phyloP scores from a whole-genome alignment of 129 eudicot species.

The Chrysanthemum seticuspe region DNA sequence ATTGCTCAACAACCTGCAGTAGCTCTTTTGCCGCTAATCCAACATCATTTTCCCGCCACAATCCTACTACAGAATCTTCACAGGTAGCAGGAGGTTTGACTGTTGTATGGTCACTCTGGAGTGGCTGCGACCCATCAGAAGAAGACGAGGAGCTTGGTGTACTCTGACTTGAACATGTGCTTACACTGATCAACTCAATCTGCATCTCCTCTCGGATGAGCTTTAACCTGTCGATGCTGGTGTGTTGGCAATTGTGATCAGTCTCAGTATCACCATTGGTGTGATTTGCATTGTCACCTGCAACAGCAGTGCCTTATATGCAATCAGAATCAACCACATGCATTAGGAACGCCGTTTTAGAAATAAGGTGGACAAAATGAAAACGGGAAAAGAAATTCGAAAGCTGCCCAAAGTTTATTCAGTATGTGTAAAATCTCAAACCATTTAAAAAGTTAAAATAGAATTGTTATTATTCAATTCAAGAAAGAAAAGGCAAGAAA shows the following conservation, averaged over 20 bases:
- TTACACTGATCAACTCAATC: neutral
- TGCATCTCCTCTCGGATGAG: neutral
- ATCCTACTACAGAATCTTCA: neutral
- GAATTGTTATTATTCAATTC: too few species aligned
- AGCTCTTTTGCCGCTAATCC: conserved; percentile 10
- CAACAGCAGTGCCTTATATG: neutral
- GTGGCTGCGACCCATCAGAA: neutral
- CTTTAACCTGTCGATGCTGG: neutral
- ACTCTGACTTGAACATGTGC: neutral
- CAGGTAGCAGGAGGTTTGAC: neutral
- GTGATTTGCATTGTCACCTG: conserved; percentile 8
- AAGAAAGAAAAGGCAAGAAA: too few species aligned
- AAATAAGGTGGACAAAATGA: too few species aligned
- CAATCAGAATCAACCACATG: neutral
- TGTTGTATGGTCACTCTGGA: neutral
- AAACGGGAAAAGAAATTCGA: too few species aligned
- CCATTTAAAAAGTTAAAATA: too few species aligned
- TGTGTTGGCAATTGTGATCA: neutral
- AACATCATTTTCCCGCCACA: neutral
- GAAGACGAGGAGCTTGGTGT: neutral
- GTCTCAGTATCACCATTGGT: conserved; percentile 3
- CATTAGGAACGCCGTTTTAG: too few species aligned
- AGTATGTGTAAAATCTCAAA: too few species aligned
- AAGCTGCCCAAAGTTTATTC: too few species aligned
- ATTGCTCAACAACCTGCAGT: neutral